A percentile compares a stretch with the other conserved stretches of the same genome.
Conservation (phyloP, 495 filamentous ascomycete genomes). For the Tirmania nivea region DNA sequence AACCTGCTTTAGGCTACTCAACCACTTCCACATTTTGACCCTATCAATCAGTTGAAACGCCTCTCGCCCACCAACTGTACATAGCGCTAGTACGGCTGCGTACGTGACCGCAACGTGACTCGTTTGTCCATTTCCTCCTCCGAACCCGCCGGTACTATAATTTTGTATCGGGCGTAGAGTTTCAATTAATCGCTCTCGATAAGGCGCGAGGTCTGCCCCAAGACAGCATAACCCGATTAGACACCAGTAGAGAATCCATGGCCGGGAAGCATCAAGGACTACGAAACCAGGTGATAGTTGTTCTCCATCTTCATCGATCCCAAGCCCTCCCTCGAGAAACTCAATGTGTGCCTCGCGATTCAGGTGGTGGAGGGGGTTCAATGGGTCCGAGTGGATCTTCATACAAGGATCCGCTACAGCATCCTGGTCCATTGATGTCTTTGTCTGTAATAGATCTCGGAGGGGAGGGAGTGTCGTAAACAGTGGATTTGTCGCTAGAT, state of each 20-base stretch:
- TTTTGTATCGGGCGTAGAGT: conserved; percentile 70
- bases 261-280: conserved; percentile 55
- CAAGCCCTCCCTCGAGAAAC: conserved; percentile 51
- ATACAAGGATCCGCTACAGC: conserved; percentile 46
- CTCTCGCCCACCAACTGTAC: conserved; percentile 50
- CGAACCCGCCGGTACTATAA: conserved; percentile 53
- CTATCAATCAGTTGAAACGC: conserved; percentile 59
- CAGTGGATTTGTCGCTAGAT: conserved; percentile 31
- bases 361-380: conserved; percentile 49
- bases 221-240: conserved; percentile 49
- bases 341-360: conserved; percentile 44
- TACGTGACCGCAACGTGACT: conserved; percentile 80
- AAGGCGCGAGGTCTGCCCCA: conserved; percentile 50
- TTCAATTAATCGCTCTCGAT: conserved; percentile 42
- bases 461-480: conserved; percentile 43
- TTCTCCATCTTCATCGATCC: conserved; percentile 8
- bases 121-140: conserved; percentile 74
- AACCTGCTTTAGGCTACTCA: conserved; percentile 58
- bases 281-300: conserved; percentile 44
- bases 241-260: conserved; percentile 89
- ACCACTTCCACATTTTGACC: conserved; percentile 68
- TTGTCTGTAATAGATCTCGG: conserved; percentile 44
- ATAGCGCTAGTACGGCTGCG: conserved; percentile 54
- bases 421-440: conserved; percentile 43
- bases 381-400: conserved; percentile 44